These are phyloP conservation scores for Carex scoparia DNA, from an alignment of 176 grass and related monocot genomes.

Conservation along the genomic window DNA sequence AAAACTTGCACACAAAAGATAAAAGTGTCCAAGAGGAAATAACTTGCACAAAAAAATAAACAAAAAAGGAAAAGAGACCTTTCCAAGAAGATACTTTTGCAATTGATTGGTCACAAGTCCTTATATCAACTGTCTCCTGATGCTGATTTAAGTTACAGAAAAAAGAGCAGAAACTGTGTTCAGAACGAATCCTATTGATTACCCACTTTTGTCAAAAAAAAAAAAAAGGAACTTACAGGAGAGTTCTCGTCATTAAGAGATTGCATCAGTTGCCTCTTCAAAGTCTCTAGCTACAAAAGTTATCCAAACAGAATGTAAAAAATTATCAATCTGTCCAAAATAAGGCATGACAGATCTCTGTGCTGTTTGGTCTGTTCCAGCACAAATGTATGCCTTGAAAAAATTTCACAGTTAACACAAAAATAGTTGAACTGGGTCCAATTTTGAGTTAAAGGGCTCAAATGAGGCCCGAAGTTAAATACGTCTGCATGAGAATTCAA, in stretches of 20 bases:
- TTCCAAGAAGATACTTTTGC: conserved; percentile 63
- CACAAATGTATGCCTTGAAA: not conserved
- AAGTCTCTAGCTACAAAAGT: conserved; percentile 62
- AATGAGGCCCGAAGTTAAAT: not conserved
- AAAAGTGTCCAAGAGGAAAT: not conserved
- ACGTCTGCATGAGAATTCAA: not conserved
- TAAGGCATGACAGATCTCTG: not conserved
- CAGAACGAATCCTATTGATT: not conserved
- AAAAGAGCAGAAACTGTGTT: not conserved
- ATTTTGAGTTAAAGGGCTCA: not conserved
- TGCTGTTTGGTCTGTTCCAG: not conserved
- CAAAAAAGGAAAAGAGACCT: conserved; percentile 27
- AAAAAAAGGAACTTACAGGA: conserved; percentile 35
- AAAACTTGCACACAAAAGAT: not conserved
- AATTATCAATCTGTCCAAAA: not conserved
- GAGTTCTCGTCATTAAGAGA: conserved; percentile 69
- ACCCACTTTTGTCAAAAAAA: no score
- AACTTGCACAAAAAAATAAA: not conserved
- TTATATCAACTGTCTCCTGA: conserved; percentile 70
- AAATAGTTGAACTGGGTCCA: not conserved
- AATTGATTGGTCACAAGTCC: conserved; percentile 61
- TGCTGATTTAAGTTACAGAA: conserved; percentile 20
- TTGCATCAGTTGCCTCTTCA: conserved; percentile 90
- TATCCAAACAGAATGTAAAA: not conserved
- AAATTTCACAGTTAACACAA: not conserved